Evolutionary conservation across 768 basidiomycete genomes (phyloP).

Genomic region (Flagelloscypha sp.): DNA sequence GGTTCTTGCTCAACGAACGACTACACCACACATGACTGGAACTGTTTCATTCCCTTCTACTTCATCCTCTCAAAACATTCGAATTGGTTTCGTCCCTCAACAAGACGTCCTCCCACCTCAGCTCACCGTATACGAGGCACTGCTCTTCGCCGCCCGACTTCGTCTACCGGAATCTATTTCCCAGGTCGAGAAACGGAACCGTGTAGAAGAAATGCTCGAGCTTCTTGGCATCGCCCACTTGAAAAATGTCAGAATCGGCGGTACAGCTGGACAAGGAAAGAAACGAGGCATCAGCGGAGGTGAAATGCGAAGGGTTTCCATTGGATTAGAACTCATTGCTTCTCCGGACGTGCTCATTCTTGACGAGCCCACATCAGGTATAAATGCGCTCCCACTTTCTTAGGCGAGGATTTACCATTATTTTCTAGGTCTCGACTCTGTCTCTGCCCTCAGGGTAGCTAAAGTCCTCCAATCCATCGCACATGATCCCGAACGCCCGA

Average conservation of each 20-base stretch:
- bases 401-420: conserved; percentile 3
- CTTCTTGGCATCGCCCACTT: conserved; percentile 72
- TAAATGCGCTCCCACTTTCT: conserved; percentile 8
- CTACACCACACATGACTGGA: conserved; percentile 64
- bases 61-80: conserved; percentile 15
- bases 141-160: conserved; percentile 79
- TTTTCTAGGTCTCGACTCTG: conserved; percentile 69
- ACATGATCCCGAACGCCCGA: conserved; percentile 56
- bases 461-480: conserved; percentile 70
- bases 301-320: conserved; percentile 84
- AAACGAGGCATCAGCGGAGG: conserved; percentile 87
- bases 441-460: conserved; percentile 77
- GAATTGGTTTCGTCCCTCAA: conserved; percentile 85
- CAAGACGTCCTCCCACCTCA: conserved; percentile 75
- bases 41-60: conserved; percentile 46
- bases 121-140: conserved; percentile 73
- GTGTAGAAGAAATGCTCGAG: conserved; percentile 63
- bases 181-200: conserved; percentile 48
- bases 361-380: conserved; percentile 76
- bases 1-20: conserved; percentile 79
- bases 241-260: conserved; percentile 56
- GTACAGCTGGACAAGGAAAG: conserved; percentile 54
- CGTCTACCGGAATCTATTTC: conserved; percentile 71
- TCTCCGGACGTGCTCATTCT: conserved; percentile 78
- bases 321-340: conserved; percentile 83